A percentile compares a stretch with the other conserved stretches of the same genome.
Conservation (phyloP, 139 green algal genomes). For the Eudorina sp. region DNA sequence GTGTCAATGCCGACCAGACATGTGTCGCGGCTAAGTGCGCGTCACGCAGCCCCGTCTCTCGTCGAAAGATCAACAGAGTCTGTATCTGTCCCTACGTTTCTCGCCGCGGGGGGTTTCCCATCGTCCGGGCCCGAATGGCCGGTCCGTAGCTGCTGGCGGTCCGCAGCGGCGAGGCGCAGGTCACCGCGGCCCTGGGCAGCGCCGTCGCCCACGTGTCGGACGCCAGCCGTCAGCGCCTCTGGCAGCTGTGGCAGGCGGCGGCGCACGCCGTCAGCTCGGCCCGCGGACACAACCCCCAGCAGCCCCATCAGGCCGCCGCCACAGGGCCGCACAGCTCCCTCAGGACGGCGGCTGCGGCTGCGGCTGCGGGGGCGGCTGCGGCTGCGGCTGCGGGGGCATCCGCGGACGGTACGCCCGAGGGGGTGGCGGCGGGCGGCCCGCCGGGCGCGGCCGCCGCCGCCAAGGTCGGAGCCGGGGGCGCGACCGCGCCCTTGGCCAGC, state of each 20-base stretch:
- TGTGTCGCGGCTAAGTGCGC: too few relatives aligned
- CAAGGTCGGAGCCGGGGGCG: background rate
- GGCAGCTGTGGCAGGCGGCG: constrained; percentile 45
- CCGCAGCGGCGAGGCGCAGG: constrained; percentile 21
- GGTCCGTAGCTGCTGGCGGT: constrained; percentile 28
- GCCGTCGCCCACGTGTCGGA: constrained; percentile 27
- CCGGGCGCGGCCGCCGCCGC: too few relatives aligned
- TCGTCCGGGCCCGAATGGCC: too few relatives aligned
- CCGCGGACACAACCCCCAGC: background rate
- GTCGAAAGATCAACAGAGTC: too few relatives aligned
- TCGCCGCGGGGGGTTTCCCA: too few relatives aligned
- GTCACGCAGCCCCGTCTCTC: too few relatives aligned
- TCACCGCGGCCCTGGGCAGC: constrained; percentile 33
- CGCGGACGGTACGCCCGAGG: too few relatives aligned
- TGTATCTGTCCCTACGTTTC: too few relatives aligned
- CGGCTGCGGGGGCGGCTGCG: background rate
- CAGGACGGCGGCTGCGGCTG: background rate
- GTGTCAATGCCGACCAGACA: too few relatives aligned
- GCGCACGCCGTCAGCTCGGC: background rate
- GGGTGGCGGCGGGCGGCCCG: background rate
- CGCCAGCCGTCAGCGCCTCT: constrained; percentile 18
- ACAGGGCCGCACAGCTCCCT: too few relatives aligned
- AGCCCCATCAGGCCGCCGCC: background rate
- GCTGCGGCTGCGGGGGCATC: background rate
- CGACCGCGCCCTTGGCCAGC: background rate